A percentile compares a stretch with the other conserved stretches of the same genome.
Evolutionary conservation across 2,329 filamentous ascomycete species (phyloP).

Genomic region (Furcasterigmium sp.): DNA sequence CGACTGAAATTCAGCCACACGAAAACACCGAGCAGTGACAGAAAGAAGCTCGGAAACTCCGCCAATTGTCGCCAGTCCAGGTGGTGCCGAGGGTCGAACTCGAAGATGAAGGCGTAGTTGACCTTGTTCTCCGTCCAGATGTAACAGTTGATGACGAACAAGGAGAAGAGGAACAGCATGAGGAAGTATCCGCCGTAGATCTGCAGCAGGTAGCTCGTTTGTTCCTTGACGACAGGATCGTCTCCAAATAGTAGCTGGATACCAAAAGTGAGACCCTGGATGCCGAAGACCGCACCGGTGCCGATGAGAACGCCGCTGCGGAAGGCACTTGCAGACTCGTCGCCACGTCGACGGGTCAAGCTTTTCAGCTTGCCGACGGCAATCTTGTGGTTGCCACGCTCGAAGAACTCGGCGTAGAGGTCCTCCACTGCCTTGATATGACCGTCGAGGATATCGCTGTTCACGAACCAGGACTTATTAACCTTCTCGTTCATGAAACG

Average conservation of each 20-base stretch:
- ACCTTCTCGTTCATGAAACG: conserved; percentile 90
- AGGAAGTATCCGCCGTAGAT: conserved; percentile 92
- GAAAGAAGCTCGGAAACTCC: conserved; percentile 81
- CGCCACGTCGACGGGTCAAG: conserved; percentile 52
- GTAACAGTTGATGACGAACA: conserved; percentile 83
- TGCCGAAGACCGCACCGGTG: conserved; percentile 57
- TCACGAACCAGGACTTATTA: conserved; percentile 85
- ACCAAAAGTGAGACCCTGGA: conserved; percentile 62
- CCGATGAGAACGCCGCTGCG: conserved; percentile 63
- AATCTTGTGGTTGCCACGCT: conserved; percentile 87
- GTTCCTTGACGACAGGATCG: conserved; percentile 40
- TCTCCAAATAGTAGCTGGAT: conserved; percentile 43
- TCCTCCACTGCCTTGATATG: conserved; percentile 82
- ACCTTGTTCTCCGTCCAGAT: conserved; percentile 81
- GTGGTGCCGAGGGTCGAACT: conserved; percentile 82
- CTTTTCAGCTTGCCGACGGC: conserved; percentile 82
- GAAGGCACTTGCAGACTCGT: conserved; percentile 54
- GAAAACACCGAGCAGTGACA: conserved; percentile 71
- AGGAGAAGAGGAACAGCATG: conserved; percentile 68
- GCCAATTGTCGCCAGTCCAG: conserved; percentile 86
- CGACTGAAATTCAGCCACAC: conserved; percentile 85
- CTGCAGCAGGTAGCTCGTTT: conserved; percentile 71
- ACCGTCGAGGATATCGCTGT: conserved; percentile 76
- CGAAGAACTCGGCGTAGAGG: conserved; percentile 91
- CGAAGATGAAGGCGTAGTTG: conserved; percentile 96